A percentile compares a stretch with the other conserved stretches of the same genome.
These are phyloP conservation scores for Vitis riparia DNA, from an alignment of 164 flowering plant species.

Conservation along the genomic window DNA sequence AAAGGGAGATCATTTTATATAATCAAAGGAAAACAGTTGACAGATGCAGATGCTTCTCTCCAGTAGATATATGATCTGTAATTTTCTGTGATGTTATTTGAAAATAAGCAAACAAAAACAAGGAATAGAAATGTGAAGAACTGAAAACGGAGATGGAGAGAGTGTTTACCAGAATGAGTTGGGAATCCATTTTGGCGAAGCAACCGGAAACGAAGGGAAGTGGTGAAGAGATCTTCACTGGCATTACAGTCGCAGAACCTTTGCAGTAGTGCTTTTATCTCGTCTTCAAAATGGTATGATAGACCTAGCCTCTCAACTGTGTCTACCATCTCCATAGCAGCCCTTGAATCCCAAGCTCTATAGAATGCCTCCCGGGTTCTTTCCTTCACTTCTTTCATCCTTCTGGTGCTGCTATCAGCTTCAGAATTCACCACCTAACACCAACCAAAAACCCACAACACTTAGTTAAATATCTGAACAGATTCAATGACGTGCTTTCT, in stretches of 20 bases:
- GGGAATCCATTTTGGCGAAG: constrained; percentile 9
- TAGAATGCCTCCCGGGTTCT: not conserved
- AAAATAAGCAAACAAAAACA: not conserved
- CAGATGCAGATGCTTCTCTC: too few relatives aligned
- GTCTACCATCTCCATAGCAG: constrained; percentile 10
- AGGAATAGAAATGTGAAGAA: not conserved
- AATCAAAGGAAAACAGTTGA: too few relatives aligned
- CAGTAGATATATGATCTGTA: too few relatives aligned
- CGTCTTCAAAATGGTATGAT: constrained; percentile 13
- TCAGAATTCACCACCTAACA: not conserved
- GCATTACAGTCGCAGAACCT: not conserved
- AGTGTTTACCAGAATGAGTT: not conserved
- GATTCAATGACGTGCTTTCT: too few relatives aligned
- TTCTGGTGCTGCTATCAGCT: not conserved
- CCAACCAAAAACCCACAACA: not conserved
- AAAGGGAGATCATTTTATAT: too few relatives aligned
- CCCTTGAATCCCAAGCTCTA: not conserved
- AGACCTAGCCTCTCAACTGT: constrained; percentile 14
- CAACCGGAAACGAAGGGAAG: constrained; percentile 9
- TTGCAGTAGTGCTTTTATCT: not conserved
- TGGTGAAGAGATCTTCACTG: constrained; percentile 5
- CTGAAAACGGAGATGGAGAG: too few relatives aligned
- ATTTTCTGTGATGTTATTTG: not conserved
- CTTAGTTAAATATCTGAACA: too few relatives aligned
- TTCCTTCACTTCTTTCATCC: not conserved